Base-by-base conservation (phyloP, 1,139 yeast genomes). In the Pneumocystis oryctolagi region DNA sequence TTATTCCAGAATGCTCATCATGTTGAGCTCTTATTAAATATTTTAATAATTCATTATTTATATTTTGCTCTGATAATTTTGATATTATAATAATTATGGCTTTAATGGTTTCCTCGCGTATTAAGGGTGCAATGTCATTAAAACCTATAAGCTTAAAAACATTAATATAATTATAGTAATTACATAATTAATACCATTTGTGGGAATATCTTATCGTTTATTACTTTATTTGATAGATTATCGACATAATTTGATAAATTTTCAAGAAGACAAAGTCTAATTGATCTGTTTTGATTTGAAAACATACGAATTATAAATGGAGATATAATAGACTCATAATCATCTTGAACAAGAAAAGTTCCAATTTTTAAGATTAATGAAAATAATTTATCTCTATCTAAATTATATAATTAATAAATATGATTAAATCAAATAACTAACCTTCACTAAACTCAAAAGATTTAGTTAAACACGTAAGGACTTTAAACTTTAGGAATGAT, bases 11-110 rank as follows among this genome's bases (percentile, higher is more conserved):
- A 64, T 84, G 85, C 1, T 84, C 82, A 71, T 92, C 98, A 72
- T 82, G 84, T 72, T 90, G 97, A 1, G 95, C 82, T 71, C 87
- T 88, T 0, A 97, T 97, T 65, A 92, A 76, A 61, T 83, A 80
- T 68, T 95, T 80, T 62, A 92, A 76, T 55, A 92, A 75, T 64
- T 92, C 97, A 69, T 89, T 90, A 71, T 92, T 92, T 61, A 90
- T 78, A 71, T 88, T 95, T 63, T 96, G 81, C 55, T 84, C 89
- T 0, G 88, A 69, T 3, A 92, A 78, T 68, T 84, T 84, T 35
- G 84, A 84, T 2, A 85, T 82, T 40, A 92, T 75, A 5, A 77
- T 74, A 2, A 85, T 79, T 6, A 89, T 81, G 0, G 90, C 82
- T 62, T 84, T 85, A 59, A 92, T 77, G 0, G 97, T 87, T 58